A percentile compares a stretch with the other conserved stretches of the same genome.
These are phyloP conservation scores for Hypoxylon rubiginosum DNA, from an alignment of 2,329 filamentous ascomycete species.

Conservation along the genomic window DNA sequence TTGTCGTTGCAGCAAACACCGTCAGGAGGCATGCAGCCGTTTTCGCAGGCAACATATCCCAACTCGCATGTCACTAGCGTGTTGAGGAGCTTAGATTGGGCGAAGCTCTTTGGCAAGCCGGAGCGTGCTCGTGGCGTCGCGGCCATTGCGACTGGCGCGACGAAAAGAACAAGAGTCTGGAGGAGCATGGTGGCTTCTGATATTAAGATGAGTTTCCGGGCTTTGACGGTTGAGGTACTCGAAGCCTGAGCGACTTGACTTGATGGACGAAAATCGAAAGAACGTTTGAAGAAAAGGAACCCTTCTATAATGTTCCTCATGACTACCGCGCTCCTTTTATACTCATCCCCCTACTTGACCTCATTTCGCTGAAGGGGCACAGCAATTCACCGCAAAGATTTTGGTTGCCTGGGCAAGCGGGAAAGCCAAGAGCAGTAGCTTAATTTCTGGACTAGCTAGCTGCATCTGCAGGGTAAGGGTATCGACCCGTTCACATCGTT, in stretches of 20 bases:
- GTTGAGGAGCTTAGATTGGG: slow-evolving; percentile 37
- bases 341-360: slow-evolving; percentile 8
- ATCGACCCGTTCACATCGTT: slow-evolving; percentile 20
- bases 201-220: slow-evolving; percentile 3
- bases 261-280: background rate
- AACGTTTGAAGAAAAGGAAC: slow-evolving; percentile 6
- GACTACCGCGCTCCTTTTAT: slow-evolving; percentile 32
- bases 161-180: slow-evolving; percentile 36
- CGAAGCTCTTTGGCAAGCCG: slow-evolving; percentile 23
- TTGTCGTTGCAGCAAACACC: slow-evolving; percentile 45
- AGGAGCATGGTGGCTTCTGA: slow-evolving; percentile 35
- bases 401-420: slow-evolving; percentile 26
- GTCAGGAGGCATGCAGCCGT: slow-evolving; percentile 39
- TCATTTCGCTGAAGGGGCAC: slow-evolving; percentile 20
- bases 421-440: slow-evolving; percentile 32
- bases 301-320: background rate
- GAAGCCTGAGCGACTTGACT: background rate
- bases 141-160: slow-evolving; percentile 33
- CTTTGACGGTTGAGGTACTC: slow-evolving; percentile 6
- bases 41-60: slow-evolving; percentile 41
- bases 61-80: slow-evolving; percentile 33
- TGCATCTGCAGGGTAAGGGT: slow-evolving; percentile 24
- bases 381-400: slow-evolving; percentile 18
- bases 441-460: slow-evolving; percentile 22
- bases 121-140: slow-evolving; percentile 31